Base-by-base conservation (phyloP, 352 stramenopile genomes). In the Pythium aquatile region DNA sequence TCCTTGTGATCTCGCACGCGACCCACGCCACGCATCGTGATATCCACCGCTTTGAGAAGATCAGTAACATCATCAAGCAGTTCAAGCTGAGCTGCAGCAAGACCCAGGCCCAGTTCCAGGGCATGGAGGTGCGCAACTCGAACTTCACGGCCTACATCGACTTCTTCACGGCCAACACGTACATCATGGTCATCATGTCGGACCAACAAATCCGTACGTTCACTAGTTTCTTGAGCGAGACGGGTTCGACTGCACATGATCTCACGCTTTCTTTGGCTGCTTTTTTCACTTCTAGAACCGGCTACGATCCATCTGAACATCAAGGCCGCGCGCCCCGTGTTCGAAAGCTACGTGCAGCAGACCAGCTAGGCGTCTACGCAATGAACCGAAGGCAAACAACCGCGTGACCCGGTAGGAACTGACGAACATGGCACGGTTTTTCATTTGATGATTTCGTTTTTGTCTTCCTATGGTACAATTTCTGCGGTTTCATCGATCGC, bases 11-110 rank as follows among this genome's bases (percentile, higher is more conserved):
- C 74, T 96, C 91, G 33, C 96, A 99, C 72, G 94, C 96, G 5
- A 97, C 88, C 26, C 83, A 94, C 58, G 85, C 84, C 28, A 87
- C 81, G 29, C 93, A 99, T 67, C 94, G 96, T 71, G 97, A 99
- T 73, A 96, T 97, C 44, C 96, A 99, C 74, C 94, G 98, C 20
- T 99, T 99, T 75, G 98, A 99, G 83, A 99, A 99, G 72, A 99
- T 99, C 69, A 98, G 90, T 71, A 99, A 99, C 75, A 99, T 99
- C 79, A 98, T 99, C 77, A 99, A 99, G 81, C 98, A 99, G 78
- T 99, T 99, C 81, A 99, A 99, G 80, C 86, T 99, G 20, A 98
- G 85, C 75, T 99, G 97, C 78, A 97, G 90, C 71, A 99, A 99
- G 81, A 98, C 96, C 1, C 94, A 98, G 75, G 96, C 95, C 29